Base-by-base conservation (phyloP, 805 yeast genomes). In the Saccharomycopsis fibuligera region DNA sequence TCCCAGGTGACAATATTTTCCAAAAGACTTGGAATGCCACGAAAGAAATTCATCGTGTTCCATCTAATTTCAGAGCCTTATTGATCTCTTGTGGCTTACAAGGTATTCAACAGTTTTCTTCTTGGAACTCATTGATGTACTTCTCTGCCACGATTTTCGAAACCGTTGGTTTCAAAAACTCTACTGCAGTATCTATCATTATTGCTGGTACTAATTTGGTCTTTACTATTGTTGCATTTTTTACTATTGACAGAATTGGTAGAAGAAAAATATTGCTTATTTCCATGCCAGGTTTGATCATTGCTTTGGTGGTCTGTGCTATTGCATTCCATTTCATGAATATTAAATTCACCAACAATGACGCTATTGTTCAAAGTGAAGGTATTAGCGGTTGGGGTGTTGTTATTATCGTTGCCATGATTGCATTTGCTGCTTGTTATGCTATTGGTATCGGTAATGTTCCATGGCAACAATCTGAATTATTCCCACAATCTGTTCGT, bases 391-490 rank as follows among this genome's bases (percentile, higher is more conserved):
- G 88, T 2, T 90, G 97, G 96, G 96, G 96, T 19, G 78, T 86
- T 54, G 81, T 90, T 14, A 79, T 91, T 47, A 83, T 93, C 54
- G 73, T 89, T 35, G 81, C 88, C 46, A 89, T 90, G 86, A 87
- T 91, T 55, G 64, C 79, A 36, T 93, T 73, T 62, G 96, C 90
- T 41, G 96, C 96, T 2, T 80, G 83, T 47, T 91, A 90, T 63
- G 96, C 97, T 43, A 71, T 87, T 56, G 98, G 98, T 57, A 86
- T 90, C 57, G 99, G 99, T 68, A 90, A 91, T 65, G 93, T 88
- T 48, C 97, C 98, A 49, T 91, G 99, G 99, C 96, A 91, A 63
- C 97, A 93, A 62, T 84, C 91, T 49, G 99, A 91, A 67, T 70
- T 91, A 61, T 89, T 93, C 69, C 93, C 97, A 31, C 96, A 90